Evolutionary conservation across 108 stramenopile genomes (phyloP), one percentile per base, ranked within the genome.

Genomic region (Conticribra guillardii): DNA sequence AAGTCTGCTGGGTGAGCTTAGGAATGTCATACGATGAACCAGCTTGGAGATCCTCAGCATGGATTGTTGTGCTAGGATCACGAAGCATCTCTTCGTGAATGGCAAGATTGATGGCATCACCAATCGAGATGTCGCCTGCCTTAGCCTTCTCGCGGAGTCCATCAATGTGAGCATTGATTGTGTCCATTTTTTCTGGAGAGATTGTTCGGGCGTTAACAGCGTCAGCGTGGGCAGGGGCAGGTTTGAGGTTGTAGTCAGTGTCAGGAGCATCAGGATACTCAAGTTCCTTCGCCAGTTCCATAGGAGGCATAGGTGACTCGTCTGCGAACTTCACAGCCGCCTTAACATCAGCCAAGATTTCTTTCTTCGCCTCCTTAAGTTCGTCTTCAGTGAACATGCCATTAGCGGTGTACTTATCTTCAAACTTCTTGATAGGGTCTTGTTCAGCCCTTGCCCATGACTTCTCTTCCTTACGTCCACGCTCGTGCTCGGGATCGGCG

Each of bases 21-120:
- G 98, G 98, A 84, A 98, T 97, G 66, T 97, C 96, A 67, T 98
- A 98, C 7, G 96, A 96, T 4, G 96, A 96, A 65, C 98, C 98
- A 1, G 98, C 98, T 82, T 98, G 98, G 47, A 98, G 84, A 84
- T 98, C 98, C 74, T 98, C 98, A 1, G 98, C 98, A 81, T 98
- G 98, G 61, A 98, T 98, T 23, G 96, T 96, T 27, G 97, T 97
- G 52, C 88, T 95, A 33, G 98, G 98, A 76, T 98, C 98, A n/a
- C 98, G 94, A 61, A 97, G 89, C 98, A 98, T 98, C 78, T 98
- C 98, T 79, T 98, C 98, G 62, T 97, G 96, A 68, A 98, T 96
- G 53, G 98, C 98, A 60, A 98, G 91, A 82, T 98, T 98, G 68
- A 97, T 95, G 54, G 98, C 98, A 75, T 98, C 98, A 54, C 98